Percentiles rank a stretch among this genome's conserved stretches.
Conservation (phyloP, 257 asterid species). For the Schizonepeta tenuifolia region DNA sequence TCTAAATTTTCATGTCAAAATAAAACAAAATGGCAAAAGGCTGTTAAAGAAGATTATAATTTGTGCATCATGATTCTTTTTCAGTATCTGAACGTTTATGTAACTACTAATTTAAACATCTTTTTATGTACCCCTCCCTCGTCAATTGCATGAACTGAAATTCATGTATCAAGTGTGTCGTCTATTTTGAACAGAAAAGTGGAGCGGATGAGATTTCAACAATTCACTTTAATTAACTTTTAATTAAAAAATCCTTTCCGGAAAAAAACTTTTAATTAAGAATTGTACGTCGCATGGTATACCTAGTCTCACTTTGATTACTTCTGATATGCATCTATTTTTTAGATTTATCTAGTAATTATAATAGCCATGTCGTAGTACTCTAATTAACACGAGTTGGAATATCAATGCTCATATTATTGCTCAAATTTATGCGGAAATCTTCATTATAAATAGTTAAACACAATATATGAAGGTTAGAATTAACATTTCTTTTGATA, state of each 20-base stretch:
- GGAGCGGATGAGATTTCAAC: neutral
- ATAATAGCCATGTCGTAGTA: no score
- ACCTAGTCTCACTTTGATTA: neutral
- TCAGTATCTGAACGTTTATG: slow-evolving; percentile 1
- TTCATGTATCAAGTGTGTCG: neutral
- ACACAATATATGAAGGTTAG: no score
- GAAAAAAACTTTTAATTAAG: no score
- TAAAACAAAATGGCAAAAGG: slow-evolving; percentile 3
- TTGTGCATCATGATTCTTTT: neutral
- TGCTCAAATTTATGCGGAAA: no score
- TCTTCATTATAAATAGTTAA: no score
- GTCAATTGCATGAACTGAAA: neutral
- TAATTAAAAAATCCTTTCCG: neutral
- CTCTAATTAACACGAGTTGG: no score
- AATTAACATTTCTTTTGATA: no score
- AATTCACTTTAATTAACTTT: neutral
- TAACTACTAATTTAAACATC: neutral
- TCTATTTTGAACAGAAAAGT: neutral
- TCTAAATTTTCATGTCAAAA: slow-evolving; percentile 37
- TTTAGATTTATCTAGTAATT: no score
- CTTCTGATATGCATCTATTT: neutral
- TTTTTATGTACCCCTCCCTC: no score
- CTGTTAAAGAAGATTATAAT: neutral
- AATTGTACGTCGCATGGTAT: neutral
- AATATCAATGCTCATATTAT: no score